phyloP scores from a whole-genome alignment of 2,329 filamentous ascomycete species.

The Laburnicola sp. region DNA sequence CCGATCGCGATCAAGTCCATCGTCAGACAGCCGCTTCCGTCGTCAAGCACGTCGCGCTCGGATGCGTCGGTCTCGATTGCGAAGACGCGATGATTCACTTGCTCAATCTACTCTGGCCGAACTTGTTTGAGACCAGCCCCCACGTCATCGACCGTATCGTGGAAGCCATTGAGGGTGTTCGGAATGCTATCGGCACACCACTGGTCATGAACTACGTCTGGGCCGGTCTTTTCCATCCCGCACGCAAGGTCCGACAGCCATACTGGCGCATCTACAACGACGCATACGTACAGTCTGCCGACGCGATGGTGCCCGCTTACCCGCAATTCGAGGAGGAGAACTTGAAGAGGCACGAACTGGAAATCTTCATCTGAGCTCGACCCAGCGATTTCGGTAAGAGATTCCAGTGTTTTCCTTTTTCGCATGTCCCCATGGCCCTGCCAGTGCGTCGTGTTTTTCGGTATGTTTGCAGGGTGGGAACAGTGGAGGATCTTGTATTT shows the following conservation, averaged over 20 bases:
- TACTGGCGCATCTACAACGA: slow-evolving; percentile 99
- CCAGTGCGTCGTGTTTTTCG: not conserved
- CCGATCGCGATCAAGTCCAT: slow-evolving; percentile 97
- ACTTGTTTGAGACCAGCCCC: slow-evolving; percentile 95
- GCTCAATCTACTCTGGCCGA: slow-evolving; percentile 93
- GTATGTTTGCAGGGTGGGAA: not conserved
- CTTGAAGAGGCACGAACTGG: slow-evolving; percentile 76
- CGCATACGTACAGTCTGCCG: slow-evolving; percentile 89
- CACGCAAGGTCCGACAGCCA: slow-evolving; percentile 87
- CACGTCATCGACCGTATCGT: slow-evolving; percentile 98
- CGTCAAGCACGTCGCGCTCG: slow-evolving; percentile 96
- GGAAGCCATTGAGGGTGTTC: slow-evolving; percentile 93
- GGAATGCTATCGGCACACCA: slow-evolving; percentile 89
- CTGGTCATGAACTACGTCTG: slow-evolving; percentile 97
- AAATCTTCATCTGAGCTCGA: slow-evolving; percentile 71
- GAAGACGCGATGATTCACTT: slow-evolving; percentile 99
- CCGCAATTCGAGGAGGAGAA: slow-evolving; percentile 81
- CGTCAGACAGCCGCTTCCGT: slow-evolving; percentile 94
- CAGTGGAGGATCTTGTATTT: not conserved
- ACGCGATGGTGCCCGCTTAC: slow-evolving; percentile 96
- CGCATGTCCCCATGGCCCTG: not conserved
- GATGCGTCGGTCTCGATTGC: slow-evolving; percentile 95
- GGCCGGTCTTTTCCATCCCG: slow-evolving; percentile 96
- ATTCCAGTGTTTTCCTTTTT: not conserved
- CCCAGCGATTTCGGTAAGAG: not conserved